A percentile compares a stretch with the other conserved stretches of the same genome.
Conservation (phyloP, 768 basidiomycete genomes). For the Trametes meyenii region DNA sequence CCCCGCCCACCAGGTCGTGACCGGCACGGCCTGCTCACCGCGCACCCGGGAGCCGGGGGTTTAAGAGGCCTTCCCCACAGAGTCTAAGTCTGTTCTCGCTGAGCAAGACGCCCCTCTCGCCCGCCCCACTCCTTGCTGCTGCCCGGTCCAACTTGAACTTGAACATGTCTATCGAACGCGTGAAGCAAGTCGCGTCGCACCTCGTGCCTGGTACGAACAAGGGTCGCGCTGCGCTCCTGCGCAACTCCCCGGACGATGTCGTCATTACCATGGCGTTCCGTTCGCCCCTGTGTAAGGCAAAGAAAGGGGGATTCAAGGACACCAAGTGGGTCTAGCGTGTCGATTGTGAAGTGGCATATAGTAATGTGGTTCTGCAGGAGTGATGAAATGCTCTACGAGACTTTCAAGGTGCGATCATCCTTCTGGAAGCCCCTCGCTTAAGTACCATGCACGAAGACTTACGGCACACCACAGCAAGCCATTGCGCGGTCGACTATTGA, state of each 20-base stretch:
- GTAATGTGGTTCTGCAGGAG: conserved; percentile 43
- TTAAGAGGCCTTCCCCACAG: conserved; percentile 5
- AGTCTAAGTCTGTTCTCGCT: neutral
- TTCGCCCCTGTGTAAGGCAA: conserved; percentile 75
- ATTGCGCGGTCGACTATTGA: conserved; percentile 61
- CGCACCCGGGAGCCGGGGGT: neutral
- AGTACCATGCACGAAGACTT: neutral
- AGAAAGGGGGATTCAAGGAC: conserved; percentile 76
- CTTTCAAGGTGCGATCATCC: conserved; percentile 60
- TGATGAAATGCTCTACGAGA: conserved; percentile 81
- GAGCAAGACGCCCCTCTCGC: conserved; percentile 3
- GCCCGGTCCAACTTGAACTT: neutral
- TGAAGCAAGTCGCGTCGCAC: conserved; percentile 68
- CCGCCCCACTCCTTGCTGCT: neutral
- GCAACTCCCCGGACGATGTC: conserved; percentile 72
- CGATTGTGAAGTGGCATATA: too few species aligned
- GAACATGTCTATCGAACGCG: conserved; percentile 52
- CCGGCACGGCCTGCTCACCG: conserved; percentile 5
- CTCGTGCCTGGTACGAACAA: conserved; percentile 43
- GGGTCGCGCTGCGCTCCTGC: conserved; percentile 55
- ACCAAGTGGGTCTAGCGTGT: conserved; percentile 48
- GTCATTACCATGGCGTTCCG: conserved; percentile 83
- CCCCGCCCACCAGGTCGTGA: conserved; percentile 6
- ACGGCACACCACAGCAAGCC: conserved; percentile 48
- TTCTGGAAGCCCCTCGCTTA: conserved; percentile 21